Evolutionary conservation across 495 filamentous ascomycete species (phyloP), one percentile per base, ranked within the genome.

Genomic region (Rusavskia elegans): DNA sequence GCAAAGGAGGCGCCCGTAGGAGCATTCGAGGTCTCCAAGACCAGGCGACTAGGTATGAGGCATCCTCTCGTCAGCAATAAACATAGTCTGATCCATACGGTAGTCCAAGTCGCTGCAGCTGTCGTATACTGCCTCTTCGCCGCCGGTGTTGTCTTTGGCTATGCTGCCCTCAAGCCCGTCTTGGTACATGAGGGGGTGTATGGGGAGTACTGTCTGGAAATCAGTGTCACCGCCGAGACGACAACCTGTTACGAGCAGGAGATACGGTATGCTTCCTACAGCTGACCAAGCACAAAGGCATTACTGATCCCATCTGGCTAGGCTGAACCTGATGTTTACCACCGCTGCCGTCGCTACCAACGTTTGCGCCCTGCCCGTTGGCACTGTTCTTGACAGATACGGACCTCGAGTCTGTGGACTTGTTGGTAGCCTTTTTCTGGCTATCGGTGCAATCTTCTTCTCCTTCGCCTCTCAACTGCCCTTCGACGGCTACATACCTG

Each of bases 91-190:
- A 30, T n/a, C 8, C 6, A 30, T 6, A 5, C 5, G 4, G 5
- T 42, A 81, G 77, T 69, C 27, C 81, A 84, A 65, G 78, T 85
- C 0, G 56, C 63, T 17, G 63, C 73, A 41, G 80, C 79, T 1
- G 70, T 81, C 6, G 57, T 82, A 13, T 78, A 78, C 53, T 83
- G 80, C 60, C 78, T 82, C 57, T 67, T 80, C 48, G 77, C 79
- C 5, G 76, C 83, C 4, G 83, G 83, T 1, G 71, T 84, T 49
- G 80, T 85, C 5, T 87, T 86, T 62, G 83, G 83, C 6, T 87
- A 82, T 64, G 82, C 83, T 3, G 83, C 83, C 5, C 66, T 87
- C 45, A 87, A 85, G 57, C 83, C 83, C 0, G 72, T 86, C 2
- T 61, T 87, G 29, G 70, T 86, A 29, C 64, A 71, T 11, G 79